These are phyloP conservation scores for Pythium pyrilobum DNA, from an alignment of 352 stramenopile genomes.

Conservation along the genomic window DNA sequence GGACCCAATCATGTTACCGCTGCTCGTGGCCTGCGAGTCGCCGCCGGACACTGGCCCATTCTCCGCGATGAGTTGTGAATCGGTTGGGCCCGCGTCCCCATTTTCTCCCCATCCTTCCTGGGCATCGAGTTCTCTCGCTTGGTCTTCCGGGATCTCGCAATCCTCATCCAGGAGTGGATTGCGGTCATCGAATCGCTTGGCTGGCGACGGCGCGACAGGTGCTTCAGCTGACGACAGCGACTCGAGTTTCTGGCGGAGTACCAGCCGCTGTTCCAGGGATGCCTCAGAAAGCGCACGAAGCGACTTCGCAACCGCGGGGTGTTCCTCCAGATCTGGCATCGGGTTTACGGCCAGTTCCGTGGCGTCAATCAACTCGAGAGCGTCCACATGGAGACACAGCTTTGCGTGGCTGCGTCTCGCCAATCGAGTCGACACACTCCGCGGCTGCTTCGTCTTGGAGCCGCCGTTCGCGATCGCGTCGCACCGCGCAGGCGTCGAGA, in stretches of 20 bases:
- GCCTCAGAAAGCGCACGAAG: constrained; percentile 19
- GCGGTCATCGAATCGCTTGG: constrained; percentile 29
- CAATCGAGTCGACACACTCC: not conserved
- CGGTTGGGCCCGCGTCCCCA: constrained; percentile 23
- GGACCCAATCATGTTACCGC: not conserved
- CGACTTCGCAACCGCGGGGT: constrained; percentile 20
- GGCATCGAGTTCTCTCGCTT: constrained; percentile 43
- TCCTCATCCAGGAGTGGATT: constrained; percentile 52
- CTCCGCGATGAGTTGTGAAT: constrained; percentile 70
- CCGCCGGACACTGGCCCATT: constrained; percentile 32
- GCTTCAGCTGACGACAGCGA: not conserved
- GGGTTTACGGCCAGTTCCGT: constrained; percentile 41
- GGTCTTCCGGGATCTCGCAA: constrained; percentile 52
- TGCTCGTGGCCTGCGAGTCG: constrained; percentile 4
- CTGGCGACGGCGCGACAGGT: not conserved
- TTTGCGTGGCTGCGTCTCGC: not conserved
- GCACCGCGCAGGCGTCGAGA: constrained; percentile 39
- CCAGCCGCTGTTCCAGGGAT: constrained; percentile 40
- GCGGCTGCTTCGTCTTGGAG: not conserved
- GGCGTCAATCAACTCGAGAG: constrained; percentile 44
- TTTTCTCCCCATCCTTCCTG: constrained; percentile 45
- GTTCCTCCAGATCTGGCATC: constrained; percentile 24
- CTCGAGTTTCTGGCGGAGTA: constrained; percentile 36
- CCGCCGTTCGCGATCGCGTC: constrained; percentile 20
- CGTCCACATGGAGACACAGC: constrained; percentile 18